These are phyloP conservation scores for Allomyces arbusculus DNA, from an alignment of 192 early-diverging fungal species.

Conservation along the genomic window DNA sequence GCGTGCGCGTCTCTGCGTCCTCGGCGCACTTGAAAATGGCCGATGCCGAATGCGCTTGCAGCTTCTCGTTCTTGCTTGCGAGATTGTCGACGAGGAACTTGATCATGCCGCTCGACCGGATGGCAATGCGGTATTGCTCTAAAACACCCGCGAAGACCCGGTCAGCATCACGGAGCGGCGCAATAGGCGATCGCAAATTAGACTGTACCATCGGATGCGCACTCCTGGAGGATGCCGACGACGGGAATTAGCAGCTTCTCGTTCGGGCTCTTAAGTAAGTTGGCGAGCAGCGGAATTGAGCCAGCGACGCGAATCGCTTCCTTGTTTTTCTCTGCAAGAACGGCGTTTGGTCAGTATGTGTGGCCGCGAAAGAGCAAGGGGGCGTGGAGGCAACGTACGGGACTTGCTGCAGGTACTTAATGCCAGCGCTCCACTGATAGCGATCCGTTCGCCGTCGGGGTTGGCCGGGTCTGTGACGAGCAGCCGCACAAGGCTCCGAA, in stretches of 20 bases:
- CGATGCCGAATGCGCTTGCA: constrained; percentile 38
- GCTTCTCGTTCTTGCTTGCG: constrained; percentile 30
- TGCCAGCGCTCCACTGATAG: constrained; percentile 36
- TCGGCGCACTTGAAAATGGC: constrained; percentile 49
- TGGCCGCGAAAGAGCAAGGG: too few relatives aligned
- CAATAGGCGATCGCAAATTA: not conserved
- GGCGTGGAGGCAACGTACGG: constrained; percentile 8
- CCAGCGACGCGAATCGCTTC: constrained; percentile 38
- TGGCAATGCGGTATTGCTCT: constrained; percentile 35
- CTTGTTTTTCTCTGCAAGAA: constrained; percentile 24
- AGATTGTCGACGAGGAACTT: constrained; percentile 40
- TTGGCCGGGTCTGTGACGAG: constrained; percentile 21
- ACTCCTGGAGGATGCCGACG: constrained; percentile 40
- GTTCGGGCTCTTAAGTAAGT: constrained; percentile 29
- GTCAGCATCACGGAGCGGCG: too few relatives aligned
- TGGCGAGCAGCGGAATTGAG: constrained; percentile 33
- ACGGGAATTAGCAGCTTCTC: constrained; percentile 38
- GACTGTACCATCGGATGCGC: constrained; percentile 27
- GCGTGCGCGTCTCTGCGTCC: constrained; percentile 32
- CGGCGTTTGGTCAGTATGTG: too few relatives aligned
- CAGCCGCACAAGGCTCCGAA: constrained; percentile 31
- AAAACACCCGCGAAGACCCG: not conserved
- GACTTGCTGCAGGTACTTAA: constrained; percentile 36
- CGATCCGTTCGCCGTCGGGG: constrained; percentile 26
- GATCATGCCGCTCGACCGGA: constrained; percentile 35